Evolutionary conservation across 768 basidiomycete species (phyloP), one percentile per base, ranked within the genome.

Genomic region (Boletus patriciae): DNA sequence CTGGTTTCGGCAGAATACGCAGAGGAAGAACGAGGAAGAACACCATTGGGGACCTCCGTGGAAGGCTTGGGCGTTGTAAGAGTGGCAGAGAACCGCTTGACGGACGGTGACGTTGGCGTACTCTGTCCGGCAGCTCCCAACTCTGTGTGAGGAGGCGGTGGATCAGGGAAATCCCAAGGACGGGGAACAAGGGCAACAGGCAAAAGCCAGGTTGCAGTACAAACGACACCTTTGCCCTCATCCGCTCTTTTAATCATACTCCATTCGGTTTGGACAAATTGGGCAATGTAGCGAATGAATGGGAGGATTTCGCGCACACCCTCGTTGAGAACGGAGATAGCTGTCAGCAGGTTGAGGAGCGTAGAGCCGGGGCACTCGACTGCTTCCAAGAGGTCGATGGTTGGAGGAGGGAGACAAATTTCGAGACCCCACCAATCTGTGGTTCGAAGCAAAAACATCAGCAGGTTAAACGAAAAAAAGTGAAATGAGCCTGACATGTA

Each of bases 351-450:
- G 67, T 88, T 87, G 67, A 94, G 78, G 34, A 90, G 68, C 0
- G 86, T 75, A 60, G 66, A 36, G 25, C 61, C 77, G 73, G 23
- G 87, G 71, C 56, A 92, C 78, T 44, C 88, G 85, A 50, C 86
- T 75, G 86, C 84, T 44, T 73, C 69, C 19, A 95, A 78, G 65
- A 84, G 81, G 29, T 66, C 67, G 36, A 95, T 64, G 1, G 90
- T 82, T 1, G 90, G 81, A 19, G 85, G 81, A 5, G 93, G 92
- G 27, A 95, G 77, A 36, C 84, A 78, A 0, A 94, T 53, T 66
- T 95, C 92, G 13, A 91, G 75, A 15, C 92, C 92, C 92, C 92
- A 95, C 92, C 92, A 94, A 70, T 93, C 91, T 93, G 59, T 19
- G 16, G 27, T 52, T 33, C 0, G 31, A 55, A 43, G 42, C 15